Percentiles rank a stretch among this genome's conserved stretches.
Conservation (phyloP, 352 stramenopile species). For the Pythium brassicae region DNA sequence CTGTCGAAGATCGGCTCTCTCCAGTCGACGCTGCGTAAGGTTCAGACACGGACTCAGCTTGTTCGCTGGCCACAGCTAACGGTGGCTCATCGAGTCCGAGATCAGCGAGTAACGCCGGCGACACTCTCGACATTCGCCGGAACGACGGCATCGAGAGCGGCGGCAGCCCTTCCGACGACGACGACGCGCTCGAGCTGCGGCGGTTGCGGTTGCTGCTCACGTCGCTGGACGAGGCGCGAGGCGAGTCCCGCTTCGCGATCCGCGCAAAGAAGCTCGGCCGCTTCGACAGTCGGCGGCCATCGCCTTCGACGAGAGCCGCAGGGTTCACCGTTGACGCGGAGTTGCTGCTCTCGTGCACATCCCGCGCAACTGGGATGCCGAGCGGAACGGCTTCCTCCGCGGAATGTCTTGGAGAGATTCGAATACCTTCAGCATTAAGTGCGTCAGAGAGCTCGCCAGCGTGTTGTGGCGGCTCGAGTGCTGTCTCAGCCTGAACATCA, state of each 20-base stretch:
- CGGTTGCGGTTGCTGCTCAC: neutral
- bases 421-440: neutral
- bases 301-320: neutral
- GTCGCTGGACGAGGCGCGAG: neutral
- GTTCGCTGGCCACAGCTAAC: neutral
- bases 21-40: neutral
- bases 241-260: constrained; percentile 5
- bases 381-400: neutral
- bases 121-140: constrained; percentile 5
- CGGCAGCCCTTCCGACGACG: constrained; percentile 1
- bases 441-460: neutral
- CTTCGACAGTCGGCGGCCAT: constrained; percentile 12
- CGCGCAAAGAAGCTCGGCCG: constrained; percentile 17
- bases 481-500: neutral
- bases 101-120: neutral
- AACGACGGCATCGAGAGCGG: constrained; percentile 3
- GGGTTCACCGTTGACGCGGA: neutral
- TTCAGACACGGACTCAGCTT: neutral
- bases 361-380: constrained; percentile 6
- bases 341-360: constrained; percentile 3
- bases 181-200: constrained; percentile 5
- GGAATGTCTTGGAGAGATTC: neutral
- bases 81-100: neutral
- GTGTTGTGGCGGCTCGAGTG: neutral
- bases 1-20: too few relatives aligned